Percentiles rank a stretch among this genome's conserved stretches.
Evolutionary conservation across 108 stramenopile species (phyloP).

Genomic region (Thalassiosira profunda): DNA sequence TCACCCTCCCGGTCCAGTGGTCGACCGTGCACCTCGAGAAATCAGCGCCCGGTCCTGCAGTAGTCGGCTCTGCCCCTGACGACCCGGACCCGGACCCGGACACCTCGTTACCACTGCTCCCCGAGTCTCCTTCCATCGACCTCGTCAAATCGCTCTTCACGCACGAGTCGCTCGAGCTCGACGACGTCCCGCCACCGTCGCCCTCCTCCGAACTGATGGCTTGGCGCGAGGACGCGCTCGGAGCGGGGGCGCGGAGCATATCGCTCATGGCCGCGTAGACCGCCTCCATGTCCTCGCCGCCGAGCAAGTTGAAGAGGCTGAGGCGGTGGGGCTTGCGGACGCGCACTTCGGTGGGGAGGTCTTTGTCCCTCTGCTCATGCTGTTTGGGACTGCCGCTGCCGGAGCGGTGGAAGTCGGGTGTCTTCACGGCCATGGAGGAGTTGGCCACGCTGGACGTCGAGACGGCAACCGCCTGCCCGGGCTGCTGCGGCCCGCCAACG

Average conservation of each 20-base stretch:
- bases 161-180: slow-evolving; percentile 26
- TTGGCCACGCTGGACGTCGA: slow-evolving; percentile 12
- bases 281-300: slow-evolving; percentile 79
- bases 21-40: slow-evolving; percentile 32
- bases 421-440: background rate
- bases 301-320: slow-evolving; percentile 79
- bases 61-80: background rate
- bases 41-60: background rate
- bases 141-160: slow-evolving; percentile 2
- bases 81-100: too few relatives aligned
- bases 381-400: too few relatives aligned
- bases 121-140: slow-evolving; percentile 20
- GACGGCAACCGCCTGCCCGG: background rate
- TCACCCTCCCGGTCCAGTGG: slow-evolving; percentile 66
- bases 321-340: slow-evolving; percentile 49
- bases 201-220: too few relatives aligned
- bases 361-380: too few relatives aligned
- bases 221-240: background rate
- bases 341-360: slow-evolving; percentile 21
- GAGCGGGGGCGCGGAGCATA: slow-evolving; percentile 55
- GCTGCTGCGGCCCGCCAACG: background rate
- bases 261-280: slow-evolving; percentile 80
- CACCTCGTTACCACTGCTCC: slow-evolving; percentile 3
- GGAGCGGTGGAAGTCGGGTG: slow-evolving; percentile 1
- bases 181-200: background rate